Percentiles rank a stretch among this genome's conserved stretches.
phyloP scores from a whole-genome alignment of 1,284 basidiomycete species.

The Leccinum pachyderme region DNA sequence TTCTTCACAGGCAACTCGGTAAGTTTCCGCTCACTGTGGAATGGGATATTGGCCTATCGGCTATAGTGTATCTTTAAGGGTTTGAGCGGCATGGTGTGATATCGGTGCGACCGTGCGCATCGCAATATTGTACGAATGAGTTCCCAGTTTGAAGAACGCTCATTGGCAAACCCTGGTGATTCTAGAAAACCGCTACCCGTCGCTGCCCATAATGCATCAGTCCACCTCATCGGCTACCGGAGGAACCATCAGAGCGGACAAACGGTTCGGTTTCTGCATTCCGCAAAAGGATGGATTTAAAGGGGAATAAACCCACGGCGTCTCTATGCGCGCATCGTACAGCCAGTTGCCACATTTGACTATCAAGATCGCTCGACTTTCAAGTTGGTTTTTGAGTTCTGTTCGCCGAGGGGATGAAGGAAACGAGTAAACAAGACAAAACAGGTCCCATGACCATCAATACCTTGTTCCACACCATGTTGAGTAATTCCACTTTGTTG shows the following conservation, averaged over 20 bases:
- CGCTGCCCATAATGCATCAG: neutral
- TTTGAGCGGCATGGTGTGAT: neutral
- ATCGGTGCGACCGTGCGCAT: neutral
- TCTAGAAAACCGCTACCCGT: neutral
- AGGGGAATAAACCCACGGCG: neutral
- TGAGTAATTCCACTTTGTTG: slow-evolving; percentile 10
- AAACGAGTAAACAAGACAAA: slow-evolving; percentile 2
- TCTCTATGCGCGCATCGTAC: slow-evolving; percentile 15
- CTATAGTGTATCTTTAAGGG: neutral
- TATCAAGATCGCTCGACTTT: neutral
- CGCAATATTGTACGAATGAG: neutral
- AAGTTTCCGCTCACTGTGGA: neutral
- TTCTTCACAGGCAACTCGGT: too few relatives aligned
- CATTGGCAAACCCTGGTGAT: neutral
- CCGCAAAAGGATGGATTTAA: neutral
- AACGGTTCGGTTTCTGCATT: neutral
- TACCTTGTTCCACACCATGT: slow-evolving; percentile 17
- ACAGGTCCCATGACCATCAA: neutral
- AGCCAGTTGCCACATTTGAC: neutral
- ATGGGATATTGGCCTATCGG: neutral
- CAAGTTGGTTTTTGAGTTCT: neutral
- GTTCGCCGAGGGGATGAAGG: slow-evolving; percentile 17
- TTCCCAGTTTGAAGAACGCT: neutral
- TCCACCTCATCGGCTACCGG: slow-evolving; percentile 1
- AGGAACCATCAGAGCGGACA: neutral